A percentile compares a stretch with the other conserved stretches of the same genome.
phyloP scores from a whole-genome alignment of 352 stramenopile species.

The Globisporangium orthogonon region DNA sequence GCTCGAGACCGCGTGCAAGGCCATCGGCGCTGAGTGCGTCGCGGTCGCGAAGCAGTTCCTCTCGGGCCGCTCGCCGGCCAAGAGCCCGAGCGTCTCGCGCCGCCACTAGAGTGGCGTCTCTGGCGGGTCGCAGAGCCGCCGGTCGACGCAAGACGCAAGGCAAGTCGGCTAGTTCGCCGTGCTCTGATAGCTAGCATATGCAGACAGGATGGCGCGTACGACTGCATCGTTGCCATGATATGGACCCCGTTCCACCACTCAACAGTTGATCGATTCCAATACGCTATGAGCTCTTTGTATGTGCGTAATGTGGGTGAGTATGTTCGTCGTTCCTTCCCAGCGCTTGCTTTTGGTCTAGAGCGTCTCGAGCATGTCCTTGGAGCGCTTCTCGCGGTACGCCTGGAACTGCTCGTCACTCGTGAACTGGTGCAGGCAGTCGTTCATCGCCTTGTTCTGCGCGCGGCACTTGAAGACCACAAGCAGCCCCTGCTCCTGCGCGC shows the following conservation, averaged over 20 bases:
- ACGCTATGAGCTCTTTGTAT: not conserved
- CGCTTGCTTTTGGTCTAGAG: constrained; percentile 4
- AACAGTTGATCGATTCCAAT: not conserved
- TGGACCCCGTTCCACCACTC: not conserved
- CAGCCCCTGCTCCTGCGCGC: constrained; percentile 56
- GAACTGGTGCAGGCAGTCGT: constrained; percentile 75
- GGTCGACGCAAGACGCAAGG: too few relatives aligned
- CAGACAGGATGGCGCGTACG: too few relatives aligned
- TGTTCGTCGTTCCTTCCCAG: too few relatives aligned
- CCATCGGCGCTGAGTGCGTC: constrained; percentile 52
- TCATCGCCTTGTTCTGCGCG: constrained; percentile 66
- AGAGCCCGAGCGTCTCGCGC: constrained; percentile 23
- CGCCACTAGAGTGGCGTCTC: constrained; percentile 28
- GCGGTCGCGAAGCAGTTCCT: constrained; percentile 41
- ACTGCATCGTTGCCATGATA: not conserved
- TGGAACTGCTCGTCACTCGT: constrained; percentile 74
- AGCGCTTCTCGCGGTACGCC: constrained; percentile 52
- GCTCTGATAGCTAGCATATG: too few relatives aligned
- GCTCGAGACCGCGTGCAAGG: constrained; percentile 43
- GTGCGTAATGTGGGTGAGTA: not conserved
- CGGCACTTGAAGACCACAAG: constrained; percentile 74
- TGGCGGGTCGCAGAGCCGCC: not conserved
- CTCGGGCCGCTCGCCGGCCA: constrained; percentile 17
- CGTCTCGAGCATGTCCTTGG: constrained; percentile 35
- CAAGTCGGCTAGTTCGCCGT: too few relatives aligned